Evolutionary conservation across 352 stramenopile genomes (phyloP), one percentile per base, ranked within the genome.

Genomic region (Phytophthora pistaciae): DNA sequence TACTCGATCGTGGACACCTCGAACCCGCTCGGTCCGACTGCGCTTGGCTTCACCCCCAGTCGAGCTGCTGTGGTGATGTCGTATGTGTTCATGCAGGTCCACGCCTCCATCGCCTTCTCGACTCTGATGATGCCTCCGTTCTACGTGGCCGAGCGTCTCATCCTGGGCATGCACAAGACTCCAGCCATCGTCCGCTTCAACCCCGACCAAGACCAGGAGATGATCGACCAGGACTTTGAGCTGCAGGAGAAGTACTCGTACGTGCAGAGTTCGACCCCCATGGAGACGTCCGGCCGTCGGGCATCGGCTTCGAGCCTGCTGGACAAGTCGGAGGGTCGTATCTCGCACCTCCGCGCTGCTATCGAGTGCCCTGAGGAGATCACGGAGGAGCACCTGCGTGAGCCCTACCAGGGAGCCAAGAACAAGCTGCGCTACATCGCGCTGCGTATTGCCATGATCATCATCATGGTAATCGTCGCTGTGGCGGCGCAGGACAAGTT

Each of bases 121-220:
- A 80, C 86, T 2, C 71, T 90, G 31, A 65, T 87, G 55, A 70
- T 78, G 50, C 84, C 82, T 27, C 70, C 78, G 2, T 83, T 90
- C 53, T 91, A 78, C 76, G 60, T 72, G 27, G 65, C 65, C 6
- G 65, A 72, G 25, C 65, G 65, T 20, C 13, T 72, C 20, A 42
- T 72, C 0, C 8, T 72, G 2, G 58, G 65, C 10, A 72, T 78
- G 70, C 64, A 82, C 70, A 72, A 72, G 62, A 80, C 60, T 1
- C 59, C 49, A 23, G 49, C 65, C 4, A 72, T 72, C 40, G 57
- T 72, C 23, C 50, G 50, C 7, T 67, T 72, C 16, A 72, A 72
- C 11, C 20, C 67, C n/a, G 58, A 70, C 2, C 31, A 70, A 18
- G 50, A 70, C 46, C 60, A 74, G 3, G 78, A 75, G 27, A 52